phyloP scores from a whole-genome alignment of 2,329 filamentous ascomycete species.

The Chalaropsis ovoidea region DNA sequence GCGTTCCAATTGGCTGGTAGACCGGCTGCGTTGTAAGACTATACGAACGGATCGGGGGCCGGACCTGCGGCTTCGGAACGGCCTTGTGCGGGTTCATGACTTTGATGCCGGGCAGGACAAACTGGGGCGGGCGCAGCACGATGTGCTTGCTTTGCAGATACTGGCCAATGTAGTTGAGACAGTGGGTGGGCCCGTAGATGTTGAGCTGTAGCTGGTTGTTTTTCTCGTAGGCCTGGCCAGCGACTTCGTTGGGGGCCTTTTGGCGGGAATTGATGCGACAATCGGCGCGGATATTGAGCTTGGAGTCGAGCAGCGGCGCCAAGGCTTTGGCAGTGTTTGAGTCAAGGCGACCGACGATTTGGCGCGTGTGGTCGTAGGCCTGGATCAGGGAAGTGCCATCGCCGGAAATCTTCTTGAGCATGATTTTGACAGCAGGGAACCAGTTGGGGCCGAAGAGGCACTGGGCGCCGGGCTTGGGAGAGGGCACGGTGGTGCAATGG shows the following conservation, averaged over 20 bases:
- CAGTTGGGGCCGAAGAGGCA: constrained; percentile 48
- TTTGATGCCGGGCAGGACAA: constrained; percentile 56
- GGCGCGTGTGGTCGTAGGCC: constrained; percentile 60
- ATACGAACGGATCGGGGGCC: constrained; percentile 32
- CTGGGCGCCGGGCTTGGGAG: constrained; percentile 53
- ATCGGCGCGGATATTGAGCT: constrained; percentile 56
- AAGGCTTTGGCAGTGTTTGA: constrained; percentile 55
- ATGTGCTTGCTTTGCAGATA: constrained; percentile 40
- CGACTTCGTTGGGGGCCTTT: constrained; percentile 52
- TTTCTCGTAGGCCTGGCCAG: constrained; percentile 52
- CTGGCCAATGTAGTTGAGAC: constrained; percentile 52
- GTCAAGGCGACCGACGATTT: constrained; percentile 69
- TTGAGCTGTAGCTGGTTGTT: constrained; percentile 59
- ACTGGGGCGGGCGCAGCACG: constrained; percentile 55
- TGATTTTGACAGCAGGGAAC: constrained; percentile 67
- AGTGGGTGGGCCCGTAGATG: constrained; percentile 65
- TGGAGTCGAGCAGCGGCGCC: constrained; percentile 60
- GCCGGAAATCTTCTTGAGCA: constrained; percentile 50
- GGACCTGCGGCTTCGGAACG: constrained; percentile 33
- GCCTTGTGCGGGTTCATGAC: constrained; percentile 63
- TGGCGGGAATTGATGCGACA: constrained; percentile 59
- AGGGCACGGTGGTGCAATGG: constrained; percentile 58
- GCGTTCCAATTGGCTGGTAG: constrained; percentile 30
- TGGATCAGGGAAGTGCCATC: constrained; percentile 53
- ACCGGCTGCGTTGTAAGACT: constrained; percentile 28